Base-by-base conservation (phyloP, 345 rosid species). In the Schrenkiella parvula region DNA sequence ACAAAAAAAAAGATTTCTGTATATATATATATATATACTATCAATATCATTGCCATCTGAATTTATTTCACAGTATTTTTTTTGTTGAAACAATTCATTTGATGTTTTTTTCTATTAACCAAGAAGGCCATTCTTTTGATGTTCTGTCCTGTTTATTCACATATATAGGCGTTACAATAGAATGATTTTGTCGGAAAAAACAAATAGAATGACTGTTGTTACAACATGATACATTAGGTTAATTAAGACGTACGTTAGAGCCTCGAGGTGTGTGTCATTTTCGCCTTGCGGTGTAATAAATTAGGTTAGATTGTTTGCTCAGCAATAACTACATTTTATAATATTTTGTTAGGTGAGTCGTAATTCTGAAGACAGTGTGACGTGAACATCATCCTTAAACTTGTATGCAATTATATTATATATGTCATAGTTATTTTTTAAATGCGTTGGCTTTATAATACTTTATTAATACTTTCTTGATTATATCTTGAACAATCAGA, bases 271-370 rank as follows among this genome's bases (percentile, higher is more conserved):
- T 43, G 65, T 66, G 72, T 66, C 78, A 38, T 66, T 74, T 57
- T 74, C 78, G 31, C 32, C 17, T 48, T 4, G 44, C 8, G 46
- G 61, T 57, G 37, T 58, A 58, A 41, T 42, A 58, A 57, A 48
- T 65, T 46, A 73, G 59, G 77, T 56, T 56, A 41, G 61, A 58
- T 58, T 37, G 72, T 58, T 58, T 48, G 46, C 58, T 73, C 77
- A 73, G n/a, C 29, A 34, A 35, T 72, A 42, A 5, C 23, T n/a
- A n/a, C n/a, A n/a, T n/a, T 72, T 21, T 8, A 17, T 55, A 25
- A 10, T 8, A 17, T 8, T 53, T 25, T 23, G 72, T 57, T 73
- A 56, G 66, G 67, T 74, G 44, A 18, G 66, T 66, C 72, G 72
- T 74, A 74, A 66, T 58, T 31, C 13, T 70, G 48, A 70, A 70